Base-by-base conservation (phyloP, 148 eudicot species). In the Cornus kousa region DNA sequence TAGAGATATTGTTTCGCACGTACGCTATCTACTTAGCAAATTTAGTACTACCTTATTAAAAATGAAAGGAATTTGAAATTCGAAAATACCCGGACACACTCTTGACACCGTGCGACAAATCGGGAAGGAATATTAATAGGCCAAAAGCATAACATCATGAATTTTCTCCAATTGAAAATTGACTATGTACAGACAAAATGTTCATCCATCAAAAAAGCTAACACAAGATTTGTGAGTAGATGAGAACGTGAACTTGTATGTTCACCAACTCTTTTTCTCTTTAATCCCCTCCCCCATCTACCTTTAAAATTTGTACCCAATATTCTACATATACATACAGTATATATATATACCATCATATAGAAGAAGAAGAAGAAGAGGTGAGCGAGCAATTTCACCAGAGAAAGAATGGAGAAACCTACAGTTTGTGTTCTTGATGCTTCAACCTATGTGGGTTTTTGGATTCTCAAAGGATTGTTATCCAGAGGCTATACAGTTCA, bases 391-490 rank as follows among this genome's bases (percentile, higher is more conserved):
- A 28, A 28, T 64, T 74, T 24, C 19, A 48, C 22, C 71, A 16
- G 39, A 78, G 17, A 50, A 67, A 48, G 28, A 39, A 81, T 55
- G 75, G 78, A 80, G 66, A 74, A 76, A 57, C 80, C 79, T 39
- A 84, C 80, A 24, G 85, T 87, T 74, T 87, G 89, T 82, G 89
- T 87, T 69, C 82, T 87, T 77, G 89, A 87, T 87, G 87, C 89
- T 59, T 87, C 89, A 19, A 87, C 78, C 67, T 87, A 84, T 74
- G 83, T 87, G 74, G 89, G 89, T 6, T 87, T 87, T 57, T 84
- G 85, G 89, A 72, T 84, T 68, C 70, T 84, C 33, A 84, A 82
- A 35, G 80, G 76, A 53, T 73, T 87, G 55, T 75, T 87, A 35
- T 74, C 66, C 0, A 82, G 62, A 79, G 89, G 89, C 2, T 84